Base-by-base conservation (phyloP, 805 yeast genomes). In the Zygosaccharomyces lentus region DNA sequence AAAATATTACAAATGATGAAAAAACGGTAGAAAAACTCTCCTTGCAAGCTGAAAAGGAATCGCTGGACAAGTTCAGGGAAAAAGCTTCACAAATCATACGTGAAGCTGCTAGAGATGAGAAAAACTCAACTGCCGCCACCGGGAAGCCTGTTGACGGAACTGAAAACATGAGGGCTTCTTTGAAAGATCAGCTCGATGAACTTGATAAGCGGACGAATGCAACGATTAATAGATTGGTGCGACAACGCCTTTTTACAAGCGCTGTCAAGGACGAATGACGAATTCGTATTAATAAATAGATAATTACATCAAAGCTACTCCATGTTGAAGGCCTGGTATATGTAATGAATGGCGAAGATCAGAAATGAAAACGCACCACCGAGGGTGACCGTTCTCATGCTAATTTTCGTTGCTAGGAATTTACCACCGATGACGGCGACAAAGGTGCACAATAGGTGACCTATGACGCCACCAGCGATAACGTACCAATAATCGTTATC, bases 381-480 rank as follows among this genome's bases (percentile, higher is more conserved):
- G 41, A 93, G 69, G 1, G 98, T 89, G 52, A 93, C 91, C 29
- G 83, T 87, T 69, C 96, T 81, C 87, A 93, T 81, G 52, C 95
- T 84, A 51, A 93, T 87, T 64, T 81, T 84, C 32, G 89, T 78
- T 30, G 99, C 98, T 50, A 93, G 73, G 48, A 87, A 74, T 69
- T 85, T 86, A 25, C 99, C 99, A 41, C 98, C 97, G 45, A 87
- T 41, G 37, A 91, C 95, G n/a, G 99, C 98, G 48, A 88, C 78
- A 27, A 78, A 79, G 0, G 97, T 87, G 69, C 98, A 93, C 8
- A 85, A 38, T 8, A 84, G 81, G 67, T 93, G 99, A 27, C 99
- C 99, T 35, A 84, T 65, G 31, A 88, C 79, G 16, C 95, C 96
- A 50, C 99, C 99, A 38, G 82, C 55, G 38, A 91, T 87, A 32